Evolutionary conservation across 768 basidiomycete species (phyloP).

Genomic region (Sarcomyxa edulis): DNA sequence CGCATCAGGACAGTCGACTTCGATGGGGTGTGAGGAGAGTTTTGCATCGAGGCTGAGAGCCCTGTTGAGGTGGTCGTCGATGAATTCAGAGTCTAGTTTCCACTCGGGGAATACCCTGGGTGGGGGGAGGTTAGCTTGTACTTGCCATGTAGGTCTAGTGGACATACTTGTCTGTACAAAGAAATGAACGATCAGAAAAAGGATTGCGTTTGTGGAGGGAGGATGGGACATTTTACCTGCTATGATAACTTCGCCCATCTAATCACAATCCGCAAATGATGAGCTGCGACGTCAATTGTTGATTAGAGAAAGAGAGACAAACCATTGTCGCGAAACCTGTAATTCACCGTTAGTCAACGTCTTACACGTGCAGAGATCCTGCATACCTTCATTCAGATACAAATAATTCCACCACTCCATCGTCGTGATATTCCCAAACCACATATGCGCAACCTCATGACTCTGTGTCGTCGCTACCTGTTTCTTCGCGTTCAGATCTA

Average conservation of each 20-base stretch:
- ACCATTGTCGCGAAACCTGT: constrained; percentile 83
- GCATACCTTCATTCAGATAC: constrained; percentile 70
- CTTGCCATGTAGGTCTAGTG: not conserved
- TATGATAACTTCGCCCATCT: constrained; percentile 89
- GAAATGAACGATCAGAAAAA: not conserved
- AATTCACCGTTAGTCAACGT: constrained; percentile 7
- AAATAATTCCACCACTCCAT: constrained; percentile 93
- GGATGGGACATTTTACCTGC: constrained; percentile 46
- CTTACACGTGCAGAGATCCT: not conserved
- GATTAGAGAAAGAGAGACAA: constrained; percentile 14
- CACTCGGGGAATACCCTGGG: constrained; percentile 76
- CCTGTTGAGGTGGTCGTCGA: constrained; percentile 67
- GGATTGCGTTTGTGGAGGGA: not conserved
- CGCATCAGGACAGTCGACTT: constrained; percentile 85
- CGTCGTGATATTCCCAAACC: constrained; percentile 91
- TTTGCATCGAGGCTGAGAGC: constrained; percentile 84
- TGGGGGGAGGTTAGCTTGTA: constrained; percentile 4
- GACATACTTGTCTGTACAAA: constrained; percentile 46
- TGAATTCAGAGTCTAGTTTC: constrained; percentile 79
- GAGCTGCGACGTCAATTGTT: no score
- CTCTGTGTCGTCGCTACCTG: constrained; percentile 71
- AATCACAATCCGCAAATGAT: constrained; percentile 9
- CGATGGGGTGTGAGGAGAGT: constrained; percentile 86
- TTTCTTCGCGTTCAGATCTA: constrained; percentile 74
- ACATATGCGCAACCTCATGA: constrained; percentile 87